Conservation (phyloP, 768 basidiomycete genomes). For the Tricholoma sp. region DNA sequence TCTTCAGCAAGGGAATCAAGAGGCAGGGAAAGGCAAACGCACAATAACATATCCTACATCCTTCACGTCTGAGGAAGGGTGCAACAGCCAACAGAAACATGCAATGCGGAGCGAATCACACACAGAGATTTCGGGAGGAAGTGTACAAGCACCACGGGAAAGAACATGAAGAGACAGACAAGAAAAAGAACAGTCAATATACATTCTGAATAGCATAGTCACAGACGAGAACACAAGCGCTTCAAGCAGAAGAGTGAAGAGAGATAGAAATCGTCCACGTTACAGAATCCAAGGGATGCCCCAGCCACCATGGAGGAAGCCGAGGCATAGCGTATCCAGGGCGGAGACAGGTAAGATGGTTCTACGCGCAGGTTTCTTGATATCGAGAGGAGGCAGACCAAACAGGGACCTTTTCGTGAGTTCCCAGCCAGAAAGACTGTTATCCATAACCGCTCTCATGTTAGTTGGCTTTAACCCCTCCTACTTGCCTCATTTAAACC, state of each 20-base stretch:
- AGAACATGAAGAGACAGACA: conserved; percentile 28
- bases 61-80: conserved; percentile 81
- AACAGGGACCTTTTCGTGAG: conserved; percentile 25
- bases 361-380: conserved; percentile 38
- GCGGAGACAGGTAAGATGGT: conserved; percentile 48
- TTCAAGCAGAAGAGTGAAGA: conserved; percentile 28
- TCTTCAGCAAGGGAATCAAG: conserved; percentile 1
- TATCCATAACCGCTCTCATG: conserved; percentile 35
- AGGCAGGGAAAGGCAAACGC: conserved; percentile 27
- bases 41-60: conserved; percentile 98
- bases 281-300: conserved; percentile 32
- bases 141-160: conserved; percentile 16
- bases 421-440: not conserved
- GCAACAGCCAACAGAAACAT: conserved; percentile 25
- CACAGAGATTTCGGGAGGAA: conserved; percentile 22
- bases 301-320: conserved; percentile 26
- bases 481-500: not conserved
- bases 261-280: conserved; percentile 13
- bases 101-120: conserved; percentile 31
- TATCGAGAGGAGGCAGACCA: conserved; percentile 26
- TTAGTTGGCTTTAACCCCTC: not conserved
- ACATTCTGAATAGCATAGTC: conserved; percentile 21
- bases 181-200: conserved; percentile 43
- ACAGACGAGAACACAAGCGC: conserved; percentile 42
- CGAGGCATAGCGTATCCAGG: conserved; percentile 43